Conservation (phyloP, 345 rosid species). For the Boechera stricta region DNA sequence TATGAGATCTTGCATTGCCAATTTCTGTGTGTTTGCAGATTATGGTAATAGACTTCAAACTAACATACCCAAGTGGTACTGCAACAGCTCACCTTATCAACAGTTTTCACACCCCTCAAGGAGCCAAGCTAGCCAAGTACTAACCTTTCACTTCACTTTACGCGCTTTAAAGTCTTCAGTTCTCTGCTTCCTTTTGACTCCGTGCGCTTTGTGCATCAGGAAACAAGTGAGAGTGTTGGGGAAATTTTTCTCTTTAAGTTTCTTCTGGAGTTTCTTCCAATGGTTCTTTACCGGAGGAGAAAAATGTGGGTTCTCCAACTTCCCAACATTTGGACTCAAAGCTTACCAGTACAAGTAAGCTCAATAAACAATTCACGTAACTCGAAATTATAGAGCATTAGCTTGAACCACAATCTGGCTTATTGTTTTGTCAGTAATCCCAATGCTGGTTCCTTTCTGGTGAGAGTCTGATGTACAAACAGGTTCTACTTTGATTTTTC, state of each 20-base stretch:
- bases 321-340: constrained; percentile 83
- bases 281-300: constrained; percentile 81
- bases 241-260: constrained; percentile 78
- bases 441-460: constrained; percentile 37
- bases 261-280: constrained; percentile 88
- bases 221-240: constrained; percentile 74
- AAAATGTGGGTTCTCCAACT: constrained; percentile 63
- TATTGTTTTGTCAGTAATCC: constrained; percentile 24
- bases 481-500: constrained; percentile 93
- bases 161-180: constrained; percentile 17
- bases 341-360: constrained; percentile 66
- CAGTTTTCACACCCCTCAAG: constrained; percentile 82
- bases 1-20: constrained; percentile 24
- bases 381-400: constrained; percentile 11
- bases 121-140: constrained; percentile 79
- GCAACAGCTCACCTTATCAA: constrained; percentile 86
- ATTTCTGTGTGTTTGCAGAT: constrained; percentile 51
- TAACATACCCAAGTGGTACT: constrained; percentile 85
- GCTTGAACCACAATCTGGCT: constrained; percentile 24
- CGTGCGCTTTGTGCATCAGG: constrained; percentile 47
- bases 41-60: constrained; percentile 76
- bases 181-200: constrained; percentile 33
- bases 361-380: constrained; percentile 4
- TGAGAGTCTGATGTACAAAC: constrained; percentile 43
- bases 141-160: constrained; percentile 18